A percentile compares a stretch with the other conserved stretches of the same genome.
phyloP scores from a whole-genome alignment of 2,329 filamentous ascomycete genomes.

The Cercospora nicotianae region DNA sequence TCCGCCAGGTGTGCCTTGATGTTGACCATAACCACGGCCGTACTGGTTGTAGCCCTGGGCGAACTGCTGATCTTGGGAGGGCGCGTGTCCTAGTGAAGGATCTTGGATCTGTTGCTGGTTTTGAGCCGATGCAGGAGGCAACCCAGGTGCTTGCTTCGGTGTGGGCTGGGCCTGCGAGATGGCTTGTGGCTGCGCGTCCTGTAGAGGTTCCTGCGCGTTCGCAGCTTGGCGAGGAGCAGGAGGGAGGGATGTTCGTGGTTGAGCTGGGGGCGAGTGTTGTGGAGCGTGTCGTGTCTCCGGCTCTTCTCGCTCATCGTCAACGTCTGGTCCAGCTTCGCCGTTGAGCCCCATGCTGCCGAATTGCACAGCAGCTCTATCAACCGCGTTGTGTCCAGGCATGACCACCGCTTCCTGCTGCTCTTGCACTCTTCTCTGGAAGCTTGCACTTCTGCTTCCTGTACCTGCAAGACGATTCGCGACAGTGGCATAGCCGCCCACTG shows the following conservation, averaged over 20 bases:
- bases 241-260: conserved; percentile 83
- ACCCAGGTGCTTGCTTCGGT: conserved; percentile 61
- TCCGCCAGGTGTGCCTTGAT: conserved; percentile 42
- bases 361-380: conserved; percentile 89
- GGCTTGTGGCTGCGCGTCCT: conserved; percentile 40
- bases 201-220: conserved; percentile 43
- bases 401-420: conserved; percentile 97
- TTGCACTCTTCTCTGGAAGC: conserved; percentile 80
- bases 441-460: conserved; percentile 65
- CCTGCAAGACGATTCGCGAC: conserved; percentile 77
- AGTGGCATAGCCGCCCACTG: conserved; percentile 73
- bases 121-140: conserved; percentile 60
- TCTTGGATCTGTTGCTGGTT: conserved; percentile 44
- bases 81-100: conserved; percentile 53
- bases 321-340: conserved; percentile 71
- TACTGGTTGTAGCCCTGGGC: conserved; percentile 61
- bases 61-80: conserved; percentile 52
- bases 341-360: conserved; percentile 94
- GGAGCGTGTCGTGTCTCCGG: conserved; percentile 93
- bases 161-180: conserved; percentile 46
- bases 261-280: conserved; percentile 83
- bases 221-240: conserved; percentile 58
- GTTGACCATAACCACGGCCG: conserved; percentile 64
- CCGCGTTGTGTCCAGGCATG: conserved; percentile 94
- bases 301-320: conserved; percentile 93